Evolutionary conservation across 345 rosid species (phyloP), one percentile per base, ranked within the genome.

Genomic region (Corymbia maculata): DNA sequence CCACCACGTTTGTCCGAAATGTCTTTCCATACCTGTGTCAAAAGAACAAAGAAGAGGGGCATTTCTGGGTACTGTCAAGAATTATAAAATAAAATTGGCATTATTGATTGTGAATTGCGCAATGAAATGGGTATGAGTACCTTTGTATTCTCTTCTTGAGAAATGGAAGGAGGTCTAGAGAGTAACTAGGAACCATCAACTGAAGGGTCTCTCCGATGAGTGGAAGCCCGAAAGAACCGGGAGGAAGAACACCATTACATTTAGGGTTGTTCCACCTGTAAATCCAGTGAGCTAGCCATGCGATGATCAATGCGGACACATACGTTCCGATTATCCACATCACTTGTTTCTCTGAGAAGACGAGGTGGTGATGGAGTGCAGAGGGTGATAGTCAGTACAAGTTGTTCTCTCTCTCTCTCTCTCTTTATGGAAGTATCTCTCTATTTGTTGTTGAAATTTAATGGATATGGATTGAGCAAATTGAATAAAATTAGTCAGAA

Each of bases 221-320:
- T 30, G 93, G 93, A 19, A 91, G 85, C n/a, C 93, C 91, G 85
- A 88, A 79, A 6, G 92, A 91, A 36, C 92, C 92, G 3, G 93
- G 92, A 87, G 93, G 93, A 64, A 92, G 92, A 9, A 24, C 61
- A 7, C 91, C 91, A 3, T 55, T 85, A 85, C 86, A 85, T 44
- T 44, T 53, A 5, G 91, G 89, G 59, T 91, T 91, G 87, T 89
- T 89, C 92, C 93, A 90, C 57, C 84, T 59, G 79, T 85, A 86
- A 26, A 53, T n/a, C 88, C 91, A 91, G 59, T 36, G 51, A 6
- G 85, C 85, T 47, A 86, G 50, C 53, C n/a, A n/a, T 16, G 44
- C 80, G 36, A 90, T 44, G 16, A 88, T 24, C 52, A 91, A 30
- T 49, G 90, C 64, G 55, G 52, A 61, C 66, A 59, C 44, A 55